Evolutionary conservation across 768 basidiomycete species (phyloP), one percentile per base, ranked within the genome.

Genomic region (Trametes villosa): DNA sequence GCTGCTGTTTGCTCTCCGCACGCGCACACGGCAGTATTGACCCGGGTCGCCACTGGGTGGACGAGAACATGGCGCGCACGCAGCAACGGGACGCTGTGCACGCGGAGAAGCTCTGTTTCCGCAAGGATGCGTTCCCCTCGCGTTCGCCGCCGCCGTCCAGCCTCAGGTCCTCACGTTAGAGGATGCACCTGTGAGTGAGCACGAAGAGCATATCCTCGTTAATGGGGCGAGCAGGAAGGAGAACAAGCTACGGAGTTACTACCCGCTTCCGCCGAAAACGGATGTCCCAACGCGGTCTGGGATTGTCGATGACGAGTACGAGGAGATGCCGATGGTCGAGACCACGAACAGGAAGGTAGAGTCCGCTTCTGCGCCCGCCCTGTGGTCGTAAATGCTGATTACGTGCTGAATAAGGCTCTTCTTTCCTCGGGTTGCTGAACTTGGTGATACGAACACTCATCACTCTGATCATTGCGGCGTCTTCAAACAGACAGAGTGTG

Each of bases 41-140:
- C 48, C n/a, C n/a, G n/a, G 11, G 46, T 38, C 38, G 9, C 3
- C 68, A 98, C n/a, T n/a, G n/a, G 96, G 97, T 98, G 42, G 96
- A 99, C 71, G 92, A 92, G 74, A 99, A 99, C 69, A 98, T 98
- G 97, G 82, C 75, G 24, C 83, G 89, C 61, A 95, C 96, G 0
- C 97, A 99, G 73, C 77, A 79, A 48, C 81, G 96, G 47, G 88
- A 92, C 68, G 96, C 95, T 0, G 83, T 87, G 22, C 77, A 76
- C 51, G 73, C 82, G n/a, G 81, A 84, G 65, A 90, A 83, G 72
- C 98, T 97, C 76, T 92, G 81, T 75, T 99, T 99, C 83, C 83
- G 96, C 51, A 95, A 91, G 74, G 80, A 89, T 57, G 83, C 98
- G 17, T 90, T 91, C 74, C 83, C 89, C 15, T 52, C 54, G 9